Conservation (phyloP, 768 basidiomycete genomes). For the Boletus edulis region DNA sequence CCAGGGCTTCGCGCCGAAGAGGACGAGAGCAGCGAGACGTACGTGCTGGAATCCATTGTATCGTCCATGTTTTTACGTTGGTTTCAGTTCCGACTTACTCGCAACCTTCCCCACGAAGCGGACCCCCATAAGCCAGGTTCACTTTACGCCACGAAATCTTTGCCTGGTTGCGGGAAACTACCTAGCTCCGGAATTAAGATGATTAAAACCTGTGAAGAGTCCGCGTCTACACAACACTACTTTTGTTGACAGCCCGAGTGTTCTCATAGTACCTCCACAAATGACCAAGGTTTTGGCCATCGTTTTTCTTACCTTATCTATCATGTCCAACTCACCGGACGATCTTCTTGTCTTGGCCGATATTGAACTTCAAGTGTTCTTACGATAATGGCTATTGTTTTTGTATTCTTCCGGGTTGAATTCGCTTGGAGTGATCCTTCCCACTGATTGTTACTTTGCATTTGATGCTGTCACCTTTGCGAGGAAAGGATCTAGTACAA, state of each 20-base stretch:
- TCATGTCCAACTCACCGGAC: not conserved
- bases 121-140: constrained; percentile 88
- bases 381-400: not conserved
- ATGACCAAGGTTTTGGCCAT: not conserved
- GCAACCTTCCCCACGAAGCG: constrained; percentile 94
- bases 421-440: not conserved
- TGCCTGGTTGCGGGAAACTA: constrained; percentile 84
- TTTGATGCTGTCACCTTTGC: not conserved
- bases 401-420: too few species aligned
- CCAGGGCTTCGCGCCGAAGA: constrained; percentile 36
- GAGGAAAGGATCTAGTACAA: not conserved
- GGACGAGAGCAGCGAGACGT: constrained; percentile 72
- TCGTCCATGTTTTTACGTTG: not conserved
- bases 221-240: not conserved
- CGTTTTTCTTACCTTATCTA: not conserved
- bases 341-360: not conserved
- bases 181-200: constrained; percentile 57
- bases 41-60: constrained; percentile 29
- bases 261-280: not conserved
- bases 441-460: not conserved
- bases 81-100: constrained; percentile 72
- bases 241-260: too few species aligned
- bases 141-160: constrained; percentile 93
- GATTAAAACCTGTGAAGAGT: not conserved
- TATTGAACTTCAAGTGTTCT: not conserved